Evolutionary conservation across 169 alveolate species (phyloP), one percentile per base, ranked within the genome.

Genomic region (Plasmodium malariae): DNA sequence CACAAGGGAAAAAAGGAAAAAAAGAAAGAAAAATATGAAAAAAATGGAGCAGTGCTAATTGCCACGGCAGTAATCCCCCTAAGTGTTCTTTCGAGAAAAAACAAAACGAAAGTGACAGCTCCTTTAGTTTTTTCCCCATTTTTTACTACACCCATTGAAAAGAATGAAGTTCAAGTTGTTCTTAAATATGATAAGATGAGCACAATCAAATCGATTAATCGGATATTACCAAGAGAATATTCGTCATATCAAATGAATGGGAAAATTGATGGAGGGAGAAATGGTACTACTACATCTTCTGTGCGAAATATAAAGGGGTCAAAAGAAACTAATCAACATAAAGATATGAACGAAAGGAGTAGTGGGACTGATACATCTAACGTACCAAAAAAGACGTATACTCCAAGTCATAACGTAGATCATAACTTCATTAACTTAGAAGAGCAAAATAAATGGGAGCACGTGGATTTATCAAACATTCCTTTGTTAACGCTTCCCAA

Each of bases 1-100:
- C n/a, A n/a, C n/a, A n/a, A n/a, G n/a, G n/a, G n/a, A n/a, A n/a
- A n/a, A 21, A 57, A 21, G 6, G 68, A n/a, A n/a, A 32, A 0
- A 28, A 49, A 43, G 28, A 7, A 30, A n/a, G 21, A 28, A 12
- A 17, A 30, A 43, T 6, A 6, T 34, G 54, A 24, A 32, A 26
- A 12, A 60, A 32, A 60, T 6, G 19, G 19, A 26, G 48, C 17
- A 45, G 14, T 40, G 21, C 57, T 83, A 36, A 70, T 83, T 21
- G 86, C 91, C 0, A 83, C 43, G 3, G 24, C 91, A 19, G 28
- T 83, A 7, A 83, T 83, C 49, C 91, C 91, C 5, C 45, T 83
- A 49, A 36, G 14, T 67, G 14, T 67, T 11, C 73, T 83, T 37
- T 83, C 54, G 51, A 69, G 68, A 6, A 83, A 68, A 45, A 43